Evolutionary conservation across 495 filamentous ascomycete species (phyloP).

Genomic region (Daldinia loculata): DNA sequence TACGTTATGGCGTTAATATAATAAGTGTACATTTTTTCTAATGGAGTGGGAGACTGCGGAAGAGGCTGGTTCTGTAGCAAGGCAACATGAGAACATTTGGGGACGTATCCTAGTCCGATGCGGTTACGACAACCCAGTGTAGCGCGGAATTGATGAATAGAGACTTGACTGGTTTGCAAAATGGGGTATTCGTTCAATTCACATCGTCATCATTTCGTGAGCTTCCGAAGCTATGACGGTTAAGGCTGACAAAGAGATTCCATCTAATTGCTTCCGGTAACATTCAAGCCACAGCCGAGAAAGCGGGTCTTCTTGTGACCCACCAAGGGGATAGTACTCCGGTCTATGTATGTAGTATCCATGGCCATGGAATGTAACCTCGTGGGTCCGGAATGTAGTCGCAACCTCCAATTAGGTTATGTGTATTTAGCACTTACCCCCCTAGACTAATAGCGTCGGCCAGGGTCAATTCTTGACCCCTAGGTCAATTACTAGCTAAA

Average conservation of each 20-base stretch:
- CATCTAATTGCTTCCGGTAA: constrained; percentile 25
- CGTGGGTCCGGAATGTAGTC: constrained; percentile 6
- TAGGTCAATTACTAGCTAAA: too few species aligned
- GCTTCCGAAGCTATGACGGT: constrained; percentile 11
- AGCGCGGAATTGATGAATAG: constrained; percentile 9
- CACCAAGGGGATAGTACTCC: constrained; percentile 25
- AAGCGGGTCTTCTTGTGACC: background rate
- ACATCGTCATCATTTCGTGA: constrained; percentile 34
- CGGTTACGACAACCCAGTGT: constrained; percentile 2
- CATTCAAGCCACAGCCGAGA: constrained; percentile 29
- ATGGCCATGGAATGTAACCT: constrained; percentile 21
- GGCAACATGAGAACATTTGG: constrained; percentile 1
- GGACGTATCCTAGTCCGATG: constrained; percentile 13
- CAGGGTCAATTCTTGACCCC: too few species aligned
- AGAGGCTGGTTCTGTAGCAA: background rate
- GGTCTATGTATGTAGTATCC: constrained; percentile 7
- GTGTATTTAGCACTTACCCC: constrained; percentile 30
- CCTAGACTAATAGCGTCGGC: too few species aligned
- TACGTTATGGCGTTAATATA: constrained; percentile 29
- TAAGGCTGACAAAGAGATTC: background rate
- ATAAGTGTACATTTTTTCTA: constrained; percentile 32
- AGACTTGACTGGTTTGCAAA: background rate
- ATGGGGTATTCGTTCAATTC: constrained; percentile 15
- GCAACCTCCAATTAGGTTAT: constrained; percentile 26
- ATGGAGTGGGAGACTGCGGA: constrained; percentile 5